Percentiles rank a stretch among this genome's conserved stretches.
Evolutionary conservation across 2,329 filamentous ascomycete genomes (phyloP).

Genomic region (Orbilia javanica): DNA sequence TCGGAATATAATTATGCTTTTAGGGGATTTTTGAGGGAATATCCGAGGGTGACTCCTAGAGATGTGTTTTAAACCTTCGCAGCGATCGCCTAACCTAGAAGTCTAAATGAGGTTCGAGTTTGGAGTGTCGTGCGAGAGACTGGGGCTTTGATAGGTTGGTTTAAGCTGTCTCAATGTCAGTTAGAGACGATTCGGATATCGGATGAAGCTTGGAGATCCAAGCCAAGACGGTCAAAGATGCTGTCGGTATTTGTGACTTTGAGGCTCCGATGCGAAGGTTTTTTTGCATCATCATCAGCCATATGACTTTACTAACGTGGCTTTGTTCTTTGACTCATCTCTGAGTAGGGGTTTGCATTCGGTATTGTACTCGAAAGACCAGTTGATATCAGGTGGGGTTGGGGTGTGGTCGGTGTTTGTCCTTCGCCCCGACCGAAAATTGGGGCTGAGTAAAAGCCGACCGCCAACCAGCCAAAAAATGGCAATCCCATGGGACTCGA

Average conservation of each 20-base stretch:
- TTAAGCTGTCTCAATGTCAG: not conserved
- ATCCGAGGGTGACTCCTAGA: slow-evolving; percentile 18
- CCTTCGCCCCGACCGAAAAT: not conserved
- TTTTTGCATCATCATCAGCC: slow-evolving; percentile 35
- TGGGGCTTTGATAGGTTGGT: slow-evolving; percentile 28
- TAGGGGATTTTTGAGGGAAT: slow-evolving; percentile 17
- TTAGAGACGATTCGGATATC: too few relatives aligned
- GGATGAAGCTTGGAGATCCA: not conserved
- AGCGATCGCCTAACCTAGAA: slow-evolving; percentile 8
- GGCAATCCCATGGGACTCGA: slow-evolving; percentile 31
- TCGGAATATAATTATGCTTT: slow-evolving; percentile 34
- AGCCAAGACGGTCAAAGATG: slow-evolving; percentile 18
- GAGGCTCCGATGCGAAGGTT: slow-evolving; percentile 16
- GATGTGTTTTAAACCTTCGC: slow-evolving; percentile 22
- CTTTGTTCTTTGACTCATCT: not conserved
- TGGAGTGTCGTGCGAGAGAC: slow-evolving; percentile 4
- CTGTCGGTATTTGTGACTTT: slow-evolving; percentile 23
- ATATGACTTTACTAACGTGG: slow-evolving; percentile 39
- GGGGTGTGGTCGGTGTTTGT: not conserved
- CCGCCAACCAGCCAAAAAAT: not conserved
- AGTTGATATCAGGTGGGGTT: slow-evolving; percentile 32
- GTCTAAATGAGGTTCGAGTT: slow-evolving; percentile 19
- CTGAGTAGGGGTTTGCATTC: not conserved
- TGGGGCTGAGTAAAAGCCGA: slow-evolving; percentile 33
- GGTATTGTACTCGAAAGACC: slow-evolving; percentile 6